Evolutionary conservation across 371 early-diverging fungal genomes (phyloP).

Genomic region (Scutellospora calospora): DNA sequence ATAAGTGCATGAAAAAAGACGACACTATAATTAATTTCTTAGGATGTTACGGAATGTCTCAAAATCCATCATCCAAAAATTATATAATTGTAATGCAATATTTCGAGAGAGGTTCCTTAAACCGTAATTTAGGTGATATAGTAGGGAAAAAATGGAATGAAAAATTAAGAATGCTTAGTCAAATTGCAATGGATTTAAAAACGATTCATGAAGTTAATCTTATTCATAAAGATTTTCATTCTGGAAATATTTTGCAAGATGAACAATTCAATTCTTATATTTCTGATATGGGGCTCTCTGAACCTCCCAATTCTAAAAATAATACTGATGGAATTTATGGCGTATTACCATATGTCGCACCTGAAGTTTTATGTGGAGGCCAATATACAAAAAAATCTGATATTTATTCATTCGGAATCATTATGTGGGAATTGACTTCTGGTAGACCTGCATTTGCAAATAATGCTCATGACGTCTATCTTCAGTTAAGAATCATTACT

Average conservation of each 20-base stretch:
- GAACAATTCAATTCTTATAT: neutral
- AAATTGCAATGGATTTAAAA: too few species aligned
- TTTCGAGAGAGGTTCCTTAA: neutral
- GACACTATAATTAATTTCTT: neutral
- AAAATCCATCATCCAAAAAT: neutral
- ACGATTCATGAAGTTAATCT: neutral
- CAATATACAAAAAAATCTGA: neutral
- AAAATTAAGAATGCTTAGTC: neutral
- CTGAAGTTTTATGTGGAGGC: conserved; percentile 15
- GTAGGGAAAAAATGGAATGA: neutral
- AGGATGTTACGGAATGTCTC: conserved; percentile 32
- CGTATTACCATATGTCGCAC: conserved; percentile 37
- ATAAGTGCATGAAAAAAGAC: neutral
- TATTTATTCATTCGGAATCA: conserved; percentile 29
- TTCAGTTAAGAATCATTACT: neutral
- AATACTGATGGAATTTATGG: conserved; percentile 14
- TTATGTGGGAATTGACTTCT: conserved; percentile 39
- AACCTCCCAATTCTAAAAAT: neutral
- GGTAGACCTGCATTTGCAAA: neutral
- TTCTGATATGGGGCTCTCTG: neutral
- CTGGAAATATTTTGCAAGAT: neutral
- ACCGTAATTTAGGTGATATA: neutral
- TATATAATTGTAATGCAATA: conserved; percentile 35
- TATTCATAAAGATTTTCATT: conserved; percentile 4
- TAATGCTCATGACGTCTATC: neutral